A percentile compares a stretch with the other conserved stretches of the same genome.
Evolutionary conservation across 2,329 filamentous ascomycete species (phyloP).

Genomic region (Cadophora sp.): DNA sequence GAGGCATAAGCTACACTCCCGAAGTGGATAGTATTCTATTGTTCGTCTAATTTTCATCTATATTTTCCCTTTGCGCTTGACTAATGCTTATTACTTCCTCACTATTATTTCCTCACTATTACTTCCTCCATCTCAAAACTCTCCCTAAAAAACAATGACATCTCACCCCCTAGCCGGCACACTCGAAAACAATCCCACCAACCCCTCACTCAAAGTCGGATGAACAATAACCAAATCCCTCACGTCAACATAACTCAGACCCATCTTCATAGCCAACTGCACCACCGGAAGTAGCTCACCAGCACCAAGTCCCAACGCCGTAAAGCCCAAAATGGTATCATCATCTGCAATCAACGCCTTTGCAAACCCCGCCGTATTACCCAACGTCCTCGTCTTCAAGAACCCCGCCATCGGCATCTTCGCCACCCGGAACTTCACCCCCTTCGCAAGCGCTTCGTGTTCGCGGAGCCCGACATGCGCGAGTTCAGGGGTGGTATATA

Average conservation of each 20-base stretch:
- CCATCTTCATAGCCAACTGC: slow-evolving; percentile 32
- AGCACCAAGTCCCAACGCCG: slow-evolving; percentile 27
- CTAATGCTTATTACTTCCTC: too few species aligned
- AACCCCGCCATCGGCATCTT: slow-evolving; percentile 1
- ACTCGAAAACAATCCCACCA: slow-evolving; percentile 10
- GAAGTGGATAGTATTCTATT: too few species aligned
- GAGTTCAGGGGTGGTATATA: slow-evolving; percentile 1
- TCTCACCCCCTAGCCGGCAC: background rate
- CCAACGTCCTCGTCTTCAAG: slow-evolving; percentile 2
- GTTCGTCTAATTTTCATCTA: too few species aligned
- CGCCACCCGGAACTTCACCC: background rate
- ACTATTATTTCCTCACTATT: background rate
- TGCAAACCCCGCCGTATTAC: slow-evolving; percentile 10
- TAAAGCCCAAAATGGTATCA: slow-evolving; percentile 33
- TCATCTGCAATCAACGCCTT: slow-evolving; percentile 24
- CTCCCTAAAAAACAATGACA: background rate
- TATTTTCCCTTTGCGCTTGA: too few species aligned
- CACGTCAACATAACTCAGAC: slow-evolving; percentile 28
- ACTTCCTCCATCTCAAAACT: background rate
- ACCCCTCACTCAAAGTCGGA: slow-evolving; percentile 33
- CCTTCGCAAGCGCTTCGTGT: background rate
- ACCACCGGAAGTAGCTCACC: slow-evolving; percentile 35
- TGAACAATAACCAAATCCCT: slow-evolving; percentile 30
- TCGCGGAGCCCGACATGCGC: background rate
- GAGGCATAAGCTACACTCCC: too few species aligned